Conservation (phyloP, 305 asterid species). For the Lippia alba region DNA sequence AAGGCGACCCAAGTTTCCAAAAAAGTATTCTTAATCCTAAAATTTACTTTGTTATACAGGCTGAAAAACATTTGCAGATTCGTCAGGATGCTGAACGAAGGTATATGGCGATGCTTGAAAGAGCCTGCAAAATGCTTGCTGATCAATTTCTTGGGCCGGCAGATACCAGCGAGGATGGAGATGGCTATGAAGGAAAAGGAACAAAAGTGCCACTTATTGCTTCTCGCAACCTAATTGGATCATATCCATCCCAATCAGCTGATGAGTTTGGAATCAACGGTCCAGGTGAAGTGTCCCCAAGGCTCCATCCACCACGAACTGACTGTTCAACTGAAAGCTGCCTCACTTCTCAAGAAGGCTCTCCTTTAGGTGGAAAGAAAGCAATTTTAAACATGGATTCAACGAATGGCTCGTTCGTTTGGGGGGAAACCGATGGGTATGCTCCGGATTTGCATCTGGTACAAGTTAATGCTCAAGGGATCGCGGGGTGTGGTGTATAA, state of each 20-base stretch:
- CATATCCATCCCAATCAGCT: conserved; percentile 37
- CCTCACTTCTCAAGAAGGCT: conserved; percentile 56
- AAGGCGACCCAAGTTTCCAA: not conserved
- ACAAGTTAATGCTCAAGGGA: conserved; percentile 43
- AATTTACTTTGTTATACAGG: conserved; percentile 43
- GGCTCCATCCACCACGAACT: conserved; percentile 41
- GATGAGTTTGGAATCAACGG: conserved; percentile 18
- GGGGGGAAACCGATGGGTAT: conserved; percentile 51
- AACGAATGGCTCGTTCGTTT: conserved; percentile 39
- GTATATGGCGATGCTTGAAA: conserved; percentile 59
- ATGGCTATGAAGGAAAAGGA: conserved; percentile 39
- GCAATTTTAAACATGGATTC: conserved; percentile 42
- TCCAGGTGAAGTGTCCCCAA: conserved; percentile 18
- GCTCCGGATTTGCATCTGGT: conserved; percentile 47
- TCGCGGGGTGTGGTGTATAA: conserved; percentile 47
- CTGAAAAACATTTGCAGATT: conserved; percentile 64
- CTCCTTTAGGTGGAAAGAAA: conserved; percentile 50
- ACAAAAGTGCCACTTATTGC: conserved; percentile 29
- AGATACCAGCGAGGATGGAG: conserved; percentile 33
- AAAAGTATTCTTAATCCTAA: not conserved
- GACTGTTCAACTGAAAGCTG: conserved; percentile 70
- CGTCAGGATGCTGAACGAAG: conserved; percentile 64
- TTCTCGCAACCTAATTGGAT: conserved; percentile 31
- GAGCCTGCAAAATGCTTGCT: conserved; percentile 60
- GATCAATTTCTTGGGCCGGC: conserved; percentile 57